Evolutionary conservation across 306 rosid species (phyloP).

Genomic region (Acacia melanoxylon): DNA sequence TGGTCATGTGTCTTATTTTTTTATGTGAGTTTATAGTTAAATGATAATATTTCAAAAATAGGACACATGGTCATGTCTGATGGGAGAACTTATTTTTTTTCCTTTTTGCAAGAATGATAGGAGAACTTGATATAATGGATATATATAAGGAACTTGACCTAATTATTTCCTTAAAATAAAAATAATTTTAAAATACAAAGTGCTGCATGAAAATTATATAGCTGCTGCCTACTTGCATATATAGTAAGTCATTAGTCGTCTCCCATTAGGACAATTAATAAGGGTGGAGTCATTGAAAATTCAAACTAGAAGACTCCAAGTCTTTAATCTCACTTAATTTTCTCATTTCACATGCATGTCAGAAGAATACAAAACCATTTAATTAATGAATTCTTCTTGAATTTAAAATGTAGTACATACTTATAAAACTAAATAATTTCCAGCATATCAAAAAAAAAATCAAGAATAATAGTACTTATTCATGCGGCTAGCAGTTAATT

Average conservation of each 20-base stretch:
- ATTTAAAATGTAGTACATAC: too few species aligned
- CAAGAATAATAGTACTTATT: too few species aligned
- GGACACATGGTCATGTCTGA: too few species aligned
- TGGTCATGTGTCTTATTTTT: too few species aligned
- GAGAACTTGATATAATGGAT: too few species aligned
- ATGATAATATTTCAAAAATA: too few species aligned
- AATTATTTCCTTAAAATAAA: background rate
- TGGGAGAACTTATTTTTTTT: too few species aligned
- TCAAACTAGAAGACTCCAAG: background rate
- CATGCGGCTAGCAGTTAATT: background rate
- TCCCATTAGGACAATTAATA: slow-evolving; percentile 7
- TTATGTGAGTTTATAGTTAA: too few species aligned
- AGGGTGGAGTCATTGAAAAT: background rate
- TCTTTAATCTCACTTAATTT: background rate
- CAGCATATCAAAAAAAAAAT: too few species aligned
- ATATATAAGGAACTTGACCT: too few species aligned
- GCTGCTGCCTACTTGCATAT: slow-evolving; percentile 15
- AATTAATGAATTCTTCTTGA: background rate
- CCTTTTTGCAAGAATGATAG: too few species aligned
- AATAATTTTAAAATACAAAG: background rate
- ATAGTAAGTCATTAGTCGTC: slow-evolving; percentile 14
- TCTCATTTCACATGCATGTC: background rate
- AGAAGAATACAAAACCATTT: background rate
- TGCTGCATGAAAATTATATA: background rate
- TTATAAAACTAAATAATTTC: background rate